Evolutionary conservation across 495 filamentous ascomycete genomes (phyloP).

Genomic region (Cudoniella acicularis): DNA sequence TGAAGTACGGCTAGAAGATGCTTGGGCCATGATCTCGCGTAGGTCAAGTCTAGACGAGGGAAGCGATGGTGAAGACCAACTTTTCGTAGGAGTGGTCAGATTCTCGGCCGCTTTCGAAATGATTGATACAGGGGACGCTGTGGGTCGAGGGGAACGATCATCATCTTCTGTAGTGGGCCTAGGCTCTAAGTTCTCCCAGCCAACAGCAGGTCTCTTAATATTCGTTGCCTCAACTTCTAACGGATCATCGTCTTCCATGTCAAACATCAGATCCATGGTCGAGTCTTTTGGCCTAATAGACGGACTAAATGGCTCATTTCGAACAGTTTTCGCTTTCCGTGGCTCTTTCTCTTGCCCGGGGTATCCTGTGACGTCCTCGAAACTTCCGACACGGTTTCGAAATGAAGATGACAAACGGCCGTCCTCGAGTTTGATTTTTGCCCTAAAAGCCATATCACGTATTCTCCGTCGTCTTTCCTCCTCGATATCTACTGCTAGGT

Average conservation of each 20-base stretch:
- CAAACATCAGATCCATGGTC: slow-evolving; percentile 78
- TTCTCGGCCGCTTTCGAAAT: neutral
- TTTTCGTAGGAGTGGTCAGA: slow-evolving; percentile 24
- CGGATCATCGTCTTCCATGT: slow-evolving; percentile 82
- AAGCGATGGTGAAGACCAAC: slow-evolving; percentile 60
- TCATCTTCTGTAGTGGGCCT: neutral
- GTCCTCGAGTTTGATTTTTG: slow-evolving; percentile 57
- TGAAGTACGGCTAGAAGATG: slow-evolving; percentile 58
- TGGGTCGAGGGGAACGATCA: neutral
- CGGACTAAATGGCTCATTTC: slow-evolving; percentile 50
- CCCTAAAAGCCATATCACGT: slow-evolving; percentile 53
- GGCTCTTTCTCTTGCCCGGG: slow-evolving; percentile 52
- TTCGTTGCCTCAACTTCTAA: slow-evolving; percentile 11
- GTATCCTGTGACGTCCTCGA: slow-evolving; percentile 53
- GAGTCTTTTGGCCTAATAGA: slow-evolving; percentile 62
- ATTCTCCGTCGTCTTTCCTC: slow-evolving; percentile 46
- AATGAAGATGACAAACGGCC: slow-evolving; percentile 43
- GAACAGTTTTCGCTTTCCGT: slow-evolving; percentile 41
- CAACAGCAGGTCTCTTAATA: slow-evolving; percentile 7
- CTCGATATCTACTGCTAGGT: slow-evolving; percentile 45
- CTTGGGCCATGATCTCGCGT: slow-evolving; percentile 80
- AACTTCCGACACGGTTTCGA: slow-evolving; percentile 44
- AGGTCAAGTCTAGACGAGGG: slow-evolving; percentile 66
- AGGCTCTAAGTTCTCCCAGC: slow-evolving; percentile 8
- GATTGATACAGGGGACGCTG: neutral